Conservation (phyloP, 1,139 yeast genomes). For the Tardiomyces blankii region DNA sequence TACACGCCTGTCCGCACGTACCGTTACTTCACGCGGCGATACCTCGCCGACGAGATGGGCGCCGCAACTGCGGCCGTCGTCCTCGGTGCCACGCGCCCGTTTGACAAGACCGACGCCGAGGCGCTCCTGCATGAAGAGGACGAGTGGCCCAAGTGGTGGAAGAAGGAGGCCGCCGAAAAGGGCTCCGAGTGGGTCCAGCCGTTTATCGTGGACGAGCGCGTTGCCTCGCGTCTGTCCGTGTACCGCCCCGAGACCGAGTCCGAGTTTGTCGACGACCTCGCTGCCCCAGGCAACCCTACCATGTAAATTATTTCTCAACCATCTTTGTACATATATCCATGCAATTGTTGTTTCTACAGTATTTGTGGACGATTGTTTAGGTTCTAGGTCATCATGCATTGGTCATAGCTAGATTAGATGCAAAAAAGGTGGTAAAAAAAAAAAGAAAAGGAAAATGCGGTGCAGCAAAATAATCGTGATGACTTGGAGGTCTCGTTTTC, state of each 20-base stretch:
- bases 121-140: slow-evolving; percentile 59
- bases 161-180: slow-evolving; percentile 54
- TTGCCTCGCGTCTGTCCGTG: slow-evolving; percentile 45
- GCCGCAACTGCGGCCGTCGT: slow-evolving; percentile 50
- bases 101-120: slow-evolving; percentile 41
- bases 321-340: neutral
- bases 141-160: slow-evolving; percentile 91
- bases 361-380: neutral
- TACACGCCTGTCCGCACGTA: slow-evolving; percentile 67
- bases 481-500: slow-evolving; percentile 16
- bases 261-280: neutral
- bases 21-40: slow-evolving; percentile 66
- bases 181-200: slow-evolving; percentile 86
- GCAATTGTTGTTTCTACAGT: neutral
- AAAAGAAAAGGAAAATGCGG: neutral
- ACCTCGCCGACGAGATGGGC: slow-evolving; percentile 62
- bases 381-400: neutral
- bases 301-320: neutral
- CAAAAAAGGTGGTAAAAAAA: neutral
- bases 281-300: neutral
- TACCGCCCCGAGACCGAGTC: slow-evolving; percentile 24
- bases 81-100: slow-evolving; percentile 44
- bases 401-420: neutral
- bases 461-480: neutral
- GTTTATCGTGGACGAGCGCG: slow-evolving; percentile 56